Conservation (phyloP, 108 stramenopile species). For the Nitzschia palea region DNA sequence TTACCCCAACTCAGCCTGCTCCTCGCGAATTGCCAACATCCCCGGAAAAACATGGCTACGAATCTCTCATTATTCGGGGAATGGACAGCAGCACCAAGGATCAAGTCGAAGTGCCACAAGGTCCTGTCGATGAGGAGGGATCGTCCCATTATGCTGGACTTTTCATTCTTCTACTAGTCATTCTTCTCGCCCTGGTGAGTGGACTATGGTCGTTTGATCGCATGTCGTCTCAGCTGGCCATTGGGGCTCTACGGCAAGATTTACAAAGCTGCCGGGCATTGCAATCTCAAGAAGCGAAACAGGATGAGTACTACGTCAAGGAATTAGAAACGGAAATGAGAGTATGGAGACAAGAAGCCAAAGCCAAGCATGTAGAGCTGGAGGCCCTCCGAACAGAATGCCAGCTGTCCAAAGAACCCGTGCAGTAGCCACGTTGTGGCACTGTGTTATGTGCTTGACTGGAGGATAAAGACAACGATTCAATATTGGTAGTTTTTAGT, state of each 20-base stretch:
- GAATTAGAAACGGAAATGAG: constrained; percentile 7
- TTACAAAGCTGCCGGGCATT: background rate
- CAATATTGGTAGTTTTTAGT: background rate
- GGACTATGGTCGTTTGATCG: background rate
- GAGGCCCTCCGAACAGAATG: constrained; percentile 1
- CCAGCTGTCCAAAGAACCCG: background rate
- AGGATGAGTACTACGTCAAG: constrained; percentile 9
- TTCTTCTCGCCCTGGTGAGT: background rate
- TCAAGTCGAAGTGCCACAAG: background rate
- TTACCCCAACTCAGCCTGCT: too few relatives aligned
- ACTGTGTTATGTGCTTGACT: too few relatives aligned
- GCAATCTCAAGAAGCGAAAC: background rate
- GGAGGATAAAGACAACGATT: background rate
- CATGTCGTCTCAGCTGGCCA: background rate
- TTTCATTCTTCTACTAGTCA: background rate
- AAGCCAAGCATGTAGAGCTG: constrained; percentile 4
- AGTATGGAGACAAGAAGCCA: constrained; percentile 5
- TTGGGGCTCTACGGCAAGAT: constrained; percentile 1
- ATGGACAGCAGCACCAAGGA: too few relatives aligned
- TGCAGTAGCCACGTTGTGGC: background rate
- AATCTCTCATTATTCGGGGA: too few relatives aligned
- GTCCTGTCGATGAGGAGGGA: background rate
- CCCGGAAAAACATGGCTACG: too few relatives aligned
- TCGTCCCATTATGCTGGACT: too few relatives aligned
- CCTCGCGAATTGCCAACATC: too few relatives aligned